Base-by-base conservation (phyloP, 75 land plant species). In the Cunninghamia lanceolata region DNA sequence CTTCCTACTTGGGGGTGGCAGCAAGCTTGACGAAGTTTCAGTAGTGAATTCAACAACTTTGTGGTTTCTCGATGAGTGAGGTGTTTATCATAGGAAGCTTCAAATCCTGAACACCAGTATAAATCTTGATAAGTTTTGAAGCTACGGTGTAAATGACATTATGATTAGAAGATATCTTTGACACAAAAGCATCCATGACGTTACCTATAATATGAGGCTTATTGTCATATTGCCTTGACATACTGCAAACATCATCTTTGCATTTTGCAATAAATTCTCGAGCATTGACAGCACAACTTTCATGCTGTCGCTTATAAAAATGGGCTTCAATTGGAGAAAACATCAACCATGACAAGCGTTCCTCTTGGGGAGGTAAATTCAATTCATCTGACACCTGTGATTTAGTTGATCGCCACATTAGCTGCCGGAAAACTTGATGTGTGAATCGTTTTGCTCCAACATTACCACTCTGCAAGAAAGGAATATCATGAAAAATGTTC, bases 1-100 rank as follows among this genome's bases (percentile, higher is more conserved):
- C 99, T 97, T 83, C 99, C 99, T 82, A 98, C 99, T 93, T 98
- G 99, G 83, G 99, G 99, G 87, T 98, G 99, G 84, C 99, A 96
- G 85, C 99, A 98, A 63, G 99, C 99, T 84, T 98, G 99, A 32
- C 99, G 96, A 84, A 98, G 96, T 88, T 95, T 95, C 68, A 97
- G 84, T 46, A 98, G 93, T 85, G 95, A 94, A 78, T 88, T 87
- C 81, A 97, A 84, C 66, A 98, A 90, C 86, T 95, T 97, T 78
- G 94, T 86, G 68, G 94, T 94, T 85, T 98, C 99, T n/a, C 47
- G 82, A 86, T 93, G 95, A 39, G 92, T 88, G 28, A 97, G 96
- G 79, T 86, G 84, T 66, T 82, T 59, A 82, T 93, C 90, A 35
- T 50, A 87, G 28, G 88, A 42, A 75, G 56, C 81, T 87, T 89